A percentile compares a stretch with the other conserved stretches of the same genome.
Conservation (phyloP, 306 rosid species). For the Glycine latifolia region DNA sequence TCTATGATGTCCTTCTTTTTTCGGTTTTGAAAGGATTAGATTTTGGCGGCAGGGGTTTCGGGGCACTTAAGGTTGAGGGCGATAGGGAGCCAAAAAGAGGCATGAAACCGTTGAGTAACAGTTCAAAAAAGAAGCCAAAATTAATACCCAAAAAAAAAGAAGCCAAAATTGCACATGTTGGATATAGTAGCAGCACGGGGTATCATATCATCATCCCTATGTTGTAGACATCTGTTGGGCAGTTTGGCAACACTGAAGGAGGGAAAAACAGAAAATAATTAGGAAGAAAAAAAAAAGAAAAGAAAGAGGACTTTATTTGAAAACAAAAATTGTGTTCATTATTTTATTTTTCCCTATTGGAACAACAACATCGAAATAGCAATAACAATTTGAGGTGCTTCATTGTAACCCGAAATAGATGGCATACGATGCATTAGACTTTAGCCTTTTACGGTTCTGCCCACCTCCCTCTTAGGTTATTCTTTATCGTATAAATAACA, state of each 20-base stretch:
- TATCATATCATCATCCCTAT: too few relatives aligned
- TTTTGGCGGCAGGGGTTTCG: slow-evolving; percentile 79
- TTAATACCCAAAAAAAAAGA: not conserved
- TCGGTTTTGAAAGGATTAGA: slow-evolving; percentile 65
- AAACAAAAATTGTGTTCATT: too few relatives aligned
- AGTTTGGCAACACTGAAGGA: not conserved
- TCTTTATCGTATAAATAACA: too few relatives aligned
- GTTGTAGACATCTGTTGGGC: not conserved
- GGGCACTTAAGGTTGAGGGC: slow-evolving; percentile 55
- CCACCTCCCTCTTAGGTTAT: too few relatives aligned
- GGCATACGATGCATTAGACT: too few relatives aligned
- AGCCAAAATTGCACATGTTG: not conserved
- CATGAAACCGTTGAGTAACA: slow-evolving; percentile 49
- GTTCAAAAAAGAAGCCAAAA: slow-evolving; percentile 13
- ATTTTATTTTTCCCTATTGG: too few relatives aligned
- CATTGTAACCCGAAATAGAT: too few relatives aligned
- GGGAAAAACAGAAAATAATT: not conserved
- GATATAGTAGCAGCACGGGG: not conserved
- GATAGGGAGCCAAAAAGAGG: slow-evolving; percentile 36
- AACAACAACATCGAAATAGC: too few relatives aligned
- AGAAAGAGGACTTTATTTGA: too few relatives aligned
- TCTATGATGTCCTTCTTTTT: slow-evolving; percentile 18
- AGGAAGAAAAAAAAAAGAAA: too few relatives aligned
- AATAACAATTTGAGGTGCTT: too few relatives aligned
- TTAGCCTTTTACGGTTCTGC: too few relatives aligned